phyloP scores from a whole-genome alignment of 306 rosid species.

The Aeschynomene evenia region DNA sequence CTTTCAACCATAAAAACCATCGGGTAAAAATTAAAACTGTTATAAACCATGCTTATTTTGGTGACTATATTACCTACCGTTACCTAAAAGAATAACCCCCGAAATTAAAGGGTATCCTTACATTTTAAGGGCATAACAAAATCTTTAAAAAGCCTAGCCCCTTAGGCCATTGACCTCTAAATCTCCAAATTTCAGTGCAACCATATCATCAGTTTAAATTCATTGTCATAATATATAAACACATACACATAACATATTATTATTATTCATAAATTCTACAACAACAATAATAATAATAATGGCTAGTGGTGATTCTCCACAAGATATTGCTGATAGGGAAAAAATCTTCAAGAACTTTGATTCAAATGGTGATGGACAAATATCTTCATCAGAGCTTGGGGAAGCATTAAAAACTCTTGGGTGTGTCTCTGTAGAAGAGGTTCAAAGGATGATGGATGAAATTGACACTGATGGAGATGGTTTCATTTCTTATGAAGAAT shows the following conservation, averaged over 20 bases:
- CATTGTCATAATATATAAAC: slow-evolving; percentile 6
- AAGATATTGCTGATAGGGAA: slow-evolving; percentile 52
- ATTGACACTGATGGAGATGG: slow-evolving; percentile 75
- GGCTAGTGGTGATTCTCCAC: slow-evolving; percentile 33
- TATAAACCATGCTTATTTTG: slow-evolving; percentile 18
- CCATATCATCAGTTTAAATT: neutral
- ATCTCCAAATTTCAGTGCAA: slow-evolving; percentile 14
- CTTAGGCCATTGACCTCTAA: slow-evolving; percentile 6
- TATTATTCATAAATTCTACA: neutral
- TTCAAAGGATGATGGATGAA: slow-evolving; percentile 69
- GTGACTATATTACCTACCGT: slow-evolving; percentile 23
- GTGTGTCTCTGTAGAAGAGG: slow-evolving; percentile 54
- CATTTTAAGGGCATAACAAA: neutral
- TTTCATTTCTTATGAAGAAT: slow-evolving; percentile 63
- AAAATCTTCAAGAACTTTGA: slow-evolving; percentile 70
- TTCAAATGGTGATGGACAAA: slow-evolving; percentile 64
- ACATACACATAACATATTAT: neutral
- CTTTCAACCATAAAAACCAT: slow-evolving; percentile 15
- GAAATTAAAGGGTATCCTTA: slow-evolving; percentile 47
- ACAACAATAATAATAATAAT: too few relatives aligned
- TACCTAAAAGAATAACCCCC: slow-evolving; percentile 14
- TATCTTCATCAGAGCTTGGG: slow-evolving; percentile 70
- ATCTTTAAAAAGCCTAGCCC: slow-evolving; percentile 30
- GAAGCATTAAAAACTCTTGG: slow-evolving; percentile 64
- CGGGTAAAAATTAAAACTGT: slow-evolving; percentile 21